These are phyloP conservation scores for Phytopythium boreale DNA, from an alignment of 352 stramenopile genomes.

Conservation along the genomic window DNA sequence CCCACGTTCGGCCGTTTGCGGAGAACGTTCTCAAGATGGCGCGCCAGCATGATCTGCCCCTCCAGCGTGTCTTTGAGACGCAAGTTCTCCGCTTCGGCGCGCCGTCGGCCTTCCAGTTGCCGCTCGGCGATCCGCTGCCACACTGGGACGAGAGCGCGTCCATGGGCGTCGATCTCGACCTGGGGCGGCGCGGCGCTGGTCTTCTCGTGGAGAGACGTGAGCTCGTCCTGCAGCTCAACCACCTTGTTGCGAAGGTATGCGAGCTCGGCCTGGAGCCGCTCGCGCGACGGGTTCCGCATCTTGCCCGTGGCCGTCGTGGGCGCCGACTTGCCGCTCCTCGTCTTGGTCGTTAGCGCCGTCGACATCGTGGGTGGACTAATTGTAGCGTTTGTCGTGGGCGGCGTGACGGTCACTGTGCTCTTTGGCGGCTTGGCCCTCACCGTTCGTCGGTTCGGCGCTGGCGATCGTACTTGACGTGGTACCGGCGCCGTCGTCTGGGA, in stretches of 20 bases:
- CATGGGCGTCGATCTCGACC: conserved; percentile 7
- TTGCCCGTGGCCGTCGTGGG: conserved; percentile 16
- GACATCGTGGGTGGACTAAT: neutral
- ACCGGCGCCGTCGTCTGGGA: neutral
- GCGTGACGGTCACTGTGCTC: neutral
- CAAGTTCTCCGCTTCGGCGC: conserved; percentile 40
- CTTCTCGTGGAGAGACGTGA: conserved; percentile 22
- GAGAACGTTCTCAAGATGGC: conserved; percentile 47
- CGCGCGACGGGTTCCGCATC: conserved; percentile 40
- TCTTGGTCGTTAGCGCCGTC: conserved; percentile 2
- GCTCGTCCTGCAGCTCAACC: conserved; percentile 36
- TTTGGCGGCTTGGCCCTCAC: neutral
- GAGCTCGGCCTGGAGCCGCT: conserved; percentile 48
- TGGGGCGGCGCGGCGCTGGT: neutral
- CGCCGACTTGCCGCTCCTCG: conserved; percentile 7
- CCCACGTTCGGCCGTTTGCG: conserved; percentile 42
- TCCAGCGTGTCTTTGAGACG: conserved; percentile 37
- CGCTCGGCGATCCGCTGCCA: conserved; percentile 52
- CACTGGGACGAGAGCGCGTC: conserved; percentile 19
- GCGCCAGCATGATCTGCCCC: conserved; percentile 44
- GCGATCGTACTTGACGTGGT: neutral
- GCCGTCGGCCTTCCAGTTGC: conserved; percentile 28
- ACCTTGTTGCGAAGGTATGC: conserved; percentile 37
- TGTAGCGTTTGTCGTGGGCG: neutral
- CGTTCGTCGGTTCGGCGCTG: neutral